Percentiles rank a stretch among this genome's conserved stretches.
These are phyloP conservation scores for Peronospora farinosa DNA, from an alignment of 352 stramenopile genomes.

Conservation along the genomic window DNA sequence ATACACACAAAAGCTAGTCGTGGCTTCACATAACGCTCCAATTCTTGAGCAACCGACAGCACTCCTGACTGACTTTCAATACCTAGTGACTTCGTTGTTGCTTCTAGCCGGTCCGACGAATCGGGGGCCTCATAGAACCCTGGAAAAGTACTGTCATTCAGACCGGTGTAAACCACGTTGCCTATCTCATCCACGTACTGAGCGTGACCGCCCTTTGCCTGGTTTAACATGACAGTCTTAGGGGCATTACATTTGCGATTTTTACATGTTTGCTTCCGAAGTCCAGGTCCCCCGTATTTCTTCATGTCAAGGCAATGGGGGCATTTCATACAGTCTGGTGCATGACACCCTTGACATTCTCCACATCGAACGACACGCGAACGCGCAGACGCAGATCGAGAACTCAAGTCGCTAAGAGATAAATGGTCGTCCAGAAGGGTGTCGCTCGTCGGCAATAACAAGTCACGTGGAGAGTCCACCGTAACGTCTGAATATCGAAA, in stretches of 20 bases:
- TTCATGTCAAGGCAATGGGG: slow-evolving; percentile 80
- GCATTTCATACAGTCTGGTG: slow-evolving; percentile 72
- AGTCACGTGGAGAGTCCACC: slow-evolving; percentile 31
- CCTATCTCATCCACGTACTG: slow-evolving; percentile 49
- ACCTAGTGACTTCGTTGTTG: slow-evolving; percentile 8
- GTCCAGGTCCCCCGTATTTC: slow-evolving; percentile 73
- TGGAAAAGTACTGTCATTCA: slow-evolving; percentile 20
- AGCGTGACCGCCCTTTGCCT: slow-evolving; percentile 46
- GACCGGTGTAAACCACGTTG: slow-evolving; percentile 28
- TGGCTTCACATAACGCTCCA: slow-evolving; percentile 45
- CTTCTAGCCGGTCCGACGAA: slow-evolving; percentile 23
- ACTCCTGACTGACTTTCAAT: slow-evolving; percentile 12
- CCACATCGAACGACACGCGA: slow-evolving; percentile 72
- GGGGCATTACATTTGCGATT: slow-evolving; percentile 63
- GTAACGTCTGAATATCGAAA: slow-evolving; percentile 27
- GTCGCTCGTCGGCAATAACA: slow-evolving; percentile 33
- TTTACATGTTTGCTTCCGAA: slow-evolving; percentile 81
- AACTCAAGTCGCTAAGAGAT: slow-evolving; percentile 34
- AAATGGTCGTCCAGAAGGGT: slow-evolving; percentile 33
- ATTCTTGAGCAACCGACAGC: slow-evolving; percentile 49
- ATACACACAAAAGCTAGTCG: slow-evolving; percentile 48
- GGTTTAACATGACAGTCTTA: slow-evolving; percentile 67
- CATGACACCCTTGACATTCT: slow-evolving; percentile 60
- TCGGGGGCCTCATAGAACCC: slow-evolving; percentile 32
- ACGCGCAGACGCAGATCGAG: slow-evolving; percentile 30